Conservation (phyloP, 1,284 basidiomycete species). For the Ustilago loliicola region DNA sequence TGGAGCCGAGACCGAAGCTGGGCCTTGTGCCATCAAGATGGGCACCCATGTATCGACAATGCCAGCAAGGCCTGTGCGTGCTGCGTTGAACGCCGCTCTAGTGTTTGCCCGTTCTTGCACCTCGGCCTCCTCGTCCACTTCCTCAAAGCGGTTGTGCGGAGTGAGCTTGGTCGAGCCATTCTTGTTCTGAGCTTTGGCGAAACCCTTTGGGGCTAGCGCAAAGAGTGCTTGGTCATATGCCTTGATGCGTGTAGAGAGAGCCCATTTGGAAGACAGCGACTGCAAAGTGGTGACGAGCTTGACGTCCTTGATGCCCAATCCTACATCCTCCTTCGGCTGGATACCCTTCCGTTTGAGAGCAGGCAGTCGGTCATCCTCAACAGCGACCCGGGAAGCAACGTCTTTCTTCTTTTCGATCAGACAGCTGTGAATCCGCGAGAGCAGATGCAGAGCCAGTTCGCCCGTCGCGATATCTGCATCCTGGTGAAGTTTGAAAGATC, state of each 20-base stretch:
- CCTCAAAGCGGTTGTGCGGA: slow-evolving; percentile 40
- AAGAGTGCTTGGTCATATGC: slow-evolving; percentile 37
- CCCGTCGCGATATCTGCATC: slow-evolving; percentile 35
- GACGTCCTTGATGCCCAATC: slow-evolving; percentile 46
- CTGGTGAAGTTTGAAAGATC: slow-evolving; percentile 15
- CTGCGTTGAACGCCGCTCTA: slow-evolving; percentile 18
- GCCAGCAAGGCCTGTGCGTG: slow-evolving; percentile 22
- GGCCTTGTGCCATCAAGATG: slow-evolving; percentile 16
- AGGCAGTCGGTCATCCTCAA: slow-evolving; percentile 13
- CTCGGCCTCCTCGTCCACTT: slow-evolving; percentile 41
- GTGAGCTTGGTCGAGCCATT: slow-evolving; percentile 16
- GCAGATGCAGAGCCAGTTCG: slow-evolving; percentile 34
- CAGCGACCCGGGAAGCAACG: slow-evolving; percentile 21
- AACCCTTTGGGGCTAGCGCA: slow-evolving; percentile 22
- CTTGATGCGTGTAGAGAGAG: slow-evolving; percentile 30
- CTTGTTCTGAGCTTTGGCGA: slow-evolving; percentile 10
- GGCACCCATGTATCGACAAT: slow-evolving; percentile 16
- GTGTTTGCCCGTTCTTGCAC: slow-evolving; percentile 10
- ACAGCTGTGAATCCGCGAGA: slow-evolving; percentile 27
- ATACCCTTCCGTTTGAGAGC: slow-evolving; percentile 21
- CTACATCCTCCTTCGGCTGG: slow-evolving; percentile 46
- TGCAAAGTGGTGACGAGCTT: slow-evolving; percentile 47
- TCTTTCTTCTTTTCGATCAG: slow-evolving; percentile 38
- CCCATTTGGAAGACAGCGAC: slow-evolving; percentile 41
- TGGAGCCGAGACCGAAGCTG: not conserved